Evolutionary conservation across 768 basidiomycete genomes (phyloP).

Genomic region (Chalciporus piperatus): DNA sequence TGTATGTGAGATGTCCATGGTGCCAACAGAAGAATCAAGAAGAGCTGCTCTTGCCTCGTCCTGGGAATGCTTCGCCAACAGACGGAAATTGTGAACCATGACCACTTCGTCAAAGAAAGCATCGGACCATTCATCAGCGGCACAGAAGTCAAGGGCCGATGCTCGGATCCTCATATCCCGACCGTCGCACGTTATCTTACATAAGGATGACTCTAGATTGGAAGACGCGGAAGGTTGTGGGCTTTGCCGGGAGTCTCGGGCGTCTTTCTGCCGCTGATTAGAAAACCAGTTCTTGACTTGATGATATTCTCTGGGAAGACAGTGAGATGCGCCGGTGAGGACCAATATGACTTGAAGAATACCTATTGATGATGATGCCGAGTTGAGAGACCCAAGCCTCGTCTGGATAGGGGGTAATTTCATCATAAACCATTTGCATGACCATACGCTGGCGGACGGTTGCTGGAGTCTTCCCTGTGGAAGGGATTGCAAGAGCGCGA

Average conservation of each 20-base stretch:
- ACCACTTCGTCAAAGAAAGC: slow-evolving; percentile 59
- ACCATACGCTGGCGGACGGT: slow-evolving; percentile 54
- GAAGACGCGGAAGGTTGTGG: slow-evolving; percentile 32
- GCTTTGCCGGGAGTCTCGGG: slow-evolving; percentile 35
- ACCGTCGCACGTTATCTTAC: slow-evolving; percentile 35
- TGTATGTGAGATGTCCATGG: slow-evolving; percentile 23
- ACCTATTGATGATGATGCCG: slow-evolving; percentile 57
- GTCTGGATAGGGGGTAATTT: slow-evolving; percentile 63
- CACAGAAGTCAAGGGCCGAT: slow-evolving; percentile 43
- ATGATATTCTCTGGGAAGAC: slow-evolving; percentile 42
- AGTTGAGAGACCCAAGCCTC: slow-evolving; percentile 61
- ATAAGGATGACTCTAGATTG: slow-evolving; percentile 35
- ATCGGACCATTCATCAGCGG: slow-evolving; percentile 54
- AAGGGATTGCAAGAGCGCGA: slow-evolving; percentile 32
- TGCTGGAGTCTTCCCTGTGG: slow-evolving; percentile 45
- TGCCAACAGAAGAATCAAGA: slow-evolving; percentile 23
- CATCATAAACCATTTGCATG: slow-evolving; percentile 61
- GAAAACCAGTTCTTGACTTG: slow-evolving; percentile 70
- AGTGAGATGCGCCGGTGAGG: slow-evolving; percentile 3
- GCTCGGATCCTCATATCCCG: slow-evolving; percentile 47
- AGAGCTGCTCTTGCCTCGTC: slow-evolving; percentile 32
- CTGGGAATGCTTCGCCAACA: slow-evolving; percentile 36
- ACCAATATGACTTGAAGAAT: slow-evolving; percentile 11
- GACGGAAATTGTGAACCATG: slow-evolving; percentile 53
- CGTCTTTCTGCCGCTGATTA: slow-evolving; percentile 54